Evolutionary conservation across 768 basidiomycete genomes (phyloP), one percentile per base, ranked within the genome.

Genomic region (Daedaleopsis sinensis): DNA sequence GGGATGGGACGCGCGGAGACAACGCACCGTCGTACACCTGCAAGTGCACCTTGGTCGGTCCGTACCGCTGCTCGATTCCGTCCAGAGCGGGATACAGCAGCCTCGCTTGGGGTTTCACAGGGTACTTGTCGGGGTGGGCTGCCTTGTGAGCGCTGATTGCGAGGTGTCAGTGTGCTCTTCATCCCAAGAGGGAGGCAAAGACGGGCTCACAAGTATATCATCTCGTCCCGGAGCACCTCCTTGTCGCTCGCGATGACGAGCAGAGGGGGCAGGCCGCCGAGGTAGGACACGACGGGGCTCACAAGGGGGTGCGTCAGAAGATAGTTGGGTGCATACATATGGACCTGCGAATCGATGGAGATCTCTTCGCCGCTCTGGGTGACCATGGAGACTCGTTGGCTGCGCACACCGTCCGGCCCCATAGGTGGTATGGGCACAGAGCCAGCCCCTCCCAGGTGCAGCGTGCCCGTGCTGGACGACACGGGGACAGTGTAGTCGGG

Each of bases 161-260:
- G 7, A 19, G 44, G 10, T 13, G 8, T 39, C 18, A 55, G 49
- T 13, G 19, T 43, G 4, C 24, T 5, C 52, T 13, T 44, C 7
- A 24, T 32, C n/a, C 9, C 35, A 32, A 52, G 21, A 21, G 37
- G 12, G 19, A 10, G 35, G 36, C 15, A 48, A 1, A 48, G 6
- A 53, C 47, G 24, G 23, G 80, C 88, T 63, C 52, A 92, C 93
- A 83, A 77, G 70, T 93, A 98, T 35, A 98, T 85, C 37, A 93
- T 87, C 73, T 98, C 96, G 70, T 98, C 96, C 56, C 95, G 80
- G 46, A 98, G 74, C 0, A 96, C 93, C 76, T 98, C 96, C 67
- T 89, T 91, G 58, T 97, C 91, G 43, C 96, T 88, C 1, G 87
- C 90, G 64, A 95, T 86, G 65, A 99, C 76, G 24, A 94, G 75